Percentiles rank a stretch among this genome's conserved stretches.
These are phyloP conservation scores for Ceratobasidium sp. DNA, from an alignment of 1,284 basidiomycete genomes.

Conservation along the genomic window DNA sequence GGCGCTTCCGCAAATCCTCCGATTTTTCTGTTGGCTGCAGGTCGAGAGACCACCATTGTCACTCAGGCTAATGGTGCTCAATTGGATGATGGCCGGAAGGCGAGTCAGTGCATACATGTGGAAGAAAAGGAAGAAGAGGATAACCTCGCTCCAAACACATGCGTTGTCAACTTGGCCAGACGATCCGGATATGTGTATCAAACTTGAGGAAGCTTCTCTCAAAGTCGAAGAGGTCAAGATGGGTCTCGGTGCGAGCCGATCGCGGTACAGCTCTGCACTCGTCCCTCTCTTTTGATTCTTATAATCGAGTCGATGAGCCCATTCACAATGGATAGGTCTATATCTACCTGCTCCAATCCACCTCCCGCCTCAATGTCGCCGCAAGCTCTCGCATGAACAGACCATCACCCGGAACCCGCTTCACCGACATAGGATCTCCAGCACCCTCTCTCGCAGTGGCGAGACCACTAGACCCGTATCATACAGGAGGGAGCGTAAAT, in stretches of 20 bases:
- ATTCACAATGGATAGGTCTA: background rate
- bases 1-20: too few relatives aligned
- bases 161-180: slow-evolving; percentile 44
- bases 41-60: too few relatives aligned
- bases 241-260: background rate
- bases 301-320: slow-evolving; percentile 4
- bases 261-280: background rate
- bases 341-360: slow-evolving; percentile 18
- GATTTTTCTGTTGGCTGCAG: too few relatives aligned
- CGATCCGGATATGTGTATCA: slow-evolving; percentile 48
- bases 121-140: slow-evolving; percentile 58
- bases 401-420: background rate
- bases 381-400: too few relatives aligned
- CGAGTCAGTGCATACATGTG: slow-evolving; percentile 53
- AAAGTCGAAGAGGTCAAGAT: background rate
- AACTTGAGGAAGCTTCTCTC: slow-evolving; percentile 28
- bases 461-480: slow-evolving; percentile 16
- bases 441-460: background rate
- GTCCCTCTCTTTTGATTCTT: background rate
- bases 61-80: slow-evolving; percentile 3
- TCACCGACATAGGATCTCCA: background rate
- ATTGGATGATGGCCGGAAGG: background rate
- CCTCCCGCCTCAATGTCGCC: background rate
- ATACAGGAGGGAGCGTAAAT: slow-evolving; percentile 30
- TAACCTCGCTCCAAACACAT: slow-evolving; percentile 52